Evolutionary conservation across 345 rosid species (phyloP).

Genomic region (Nasturtium officinale): DNA sequence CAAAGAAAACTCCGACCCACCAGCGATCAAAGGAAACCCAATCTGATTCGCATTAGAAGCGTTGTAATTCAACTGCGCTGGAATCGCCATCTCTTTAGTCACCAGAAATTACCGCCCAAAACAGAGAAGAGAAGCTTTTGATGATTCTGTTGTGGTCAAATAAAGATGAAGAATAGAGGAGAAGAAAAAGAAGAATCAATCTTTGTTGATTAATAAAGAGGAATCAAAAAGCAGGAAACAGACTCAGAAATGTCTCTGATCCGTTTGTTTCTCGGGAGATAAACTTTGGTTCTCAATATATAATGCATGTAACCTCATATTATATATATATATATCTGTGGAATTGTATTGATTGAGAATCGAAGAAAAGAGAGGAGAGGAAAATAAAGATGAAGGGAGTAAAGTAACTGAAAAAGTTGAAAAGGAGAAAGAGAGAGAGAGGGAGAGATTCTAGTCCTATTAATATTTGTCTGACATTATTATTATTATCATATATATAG

Average conservation of each 20-base stretch:
- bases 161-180: slow-evolving; percentile 3
- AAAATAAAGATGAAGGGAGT: slow-evolving; percentile 26
- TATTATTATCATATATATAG: slow-evolving; percentile 9
- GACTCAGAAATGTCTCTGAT: slow-evolving; percentile 27
- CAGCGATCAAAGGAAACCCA: slow-evolving; percentile 47
- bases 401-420: slow-evolving; percentile 47
- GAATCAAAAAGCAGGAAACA: slow-evolving; percentile 23
- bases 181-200: slow-evolving; percentile 21
- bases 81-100: slow-evolving; percentile 58
- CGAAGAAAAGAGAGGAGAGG: slow-evolving; percentile 3
- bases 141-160: background rate
- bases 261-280: slow-evolving; percentile 33
- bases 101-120: background rate
- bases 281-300: slow-evolving; percentile 27
- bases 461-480: slow-evolving; percentile 25
- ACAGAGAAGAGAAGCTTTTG: slow-evolving; percentile 29
- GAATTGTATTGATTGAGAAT: slow-evolving; percentile 37
- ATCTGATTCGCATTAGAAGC: slow-evolving; percentile 30
- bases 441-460: slow-evolving; percentile 9
- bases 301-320: slow-evolving; percentile 42
- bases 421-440: slow-evolving; percentile 37
- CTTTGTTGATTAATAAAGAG: slow-evolving; percentile 16
- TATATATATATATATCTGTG: slow-evolving; percentile 11
- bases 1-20: slow-evolving; percentile 47
- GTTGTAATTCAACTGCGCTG: slow-evolving; percentile 61